Base-by-base conservation (phyloP, 768 basidiomycete species). In the Gautieria morchelliformis region DNA sequence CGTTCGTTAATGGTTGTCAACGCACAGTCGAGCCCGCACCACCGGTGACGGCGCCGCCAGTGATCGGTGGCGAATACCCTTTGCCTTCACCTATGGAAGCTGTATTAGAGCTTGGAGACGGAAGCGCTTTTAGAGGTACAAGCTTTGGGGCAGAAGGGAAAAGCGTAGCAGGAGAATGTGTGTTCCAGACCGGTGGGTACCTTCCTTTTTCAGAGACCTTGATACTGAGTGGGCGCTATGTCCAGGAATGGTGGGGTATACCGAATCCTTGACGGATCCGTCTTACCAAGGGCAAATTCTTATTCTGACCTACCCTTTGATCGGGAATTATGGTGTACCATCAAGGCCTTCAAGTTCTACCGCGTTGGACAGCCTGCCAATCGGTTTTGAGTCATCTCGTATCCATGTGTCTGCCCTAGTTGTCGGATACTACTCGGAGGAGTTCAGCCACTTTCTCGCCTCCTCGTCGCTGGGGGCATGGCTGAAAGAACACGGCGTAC, bases 221-320 rank as follows among this genome's bases (percentile, higher is more conserved):
- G 27, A 11, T 24, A 49, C 57, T 58, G 40, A 59, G 52, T 14
- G 11, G 44, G 50, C 3, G 46, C n/a, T n/a, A 52, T 58, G 62
- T 62, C 58, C 66, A 99, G 96, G 96, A 56, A 98, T 99, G 95
- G 93, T 98, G 57, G 96, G 96, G 32, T 99, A 99, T 71, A 93
- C 92, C 39, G 96, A 98, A 67, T 97, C 95, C 19, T 75, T 98
- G 63, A 99, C 96, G 46, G 96, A 98, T 70, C 96, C 96, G 19
- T 98, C 95, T 1, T 99, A 99, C 72, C 86, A 95, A 70, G 93
- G 93, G 37, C 96, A 98, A 72, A 98, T 99, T 67, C 86, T 99
- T 59, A 84, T 99, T 62, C 79, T 98, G 63, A 98, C 96, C 1
- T 98, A 98, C 73, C 96, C 96, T 14, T 78, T 99, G 64, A 76